Evolutionary conservation across 2,329 filamentous ascomycete species (phyloP), one percentile per base, ranked within the genome.

Genomic region (Phialophora tarda): DNA sequence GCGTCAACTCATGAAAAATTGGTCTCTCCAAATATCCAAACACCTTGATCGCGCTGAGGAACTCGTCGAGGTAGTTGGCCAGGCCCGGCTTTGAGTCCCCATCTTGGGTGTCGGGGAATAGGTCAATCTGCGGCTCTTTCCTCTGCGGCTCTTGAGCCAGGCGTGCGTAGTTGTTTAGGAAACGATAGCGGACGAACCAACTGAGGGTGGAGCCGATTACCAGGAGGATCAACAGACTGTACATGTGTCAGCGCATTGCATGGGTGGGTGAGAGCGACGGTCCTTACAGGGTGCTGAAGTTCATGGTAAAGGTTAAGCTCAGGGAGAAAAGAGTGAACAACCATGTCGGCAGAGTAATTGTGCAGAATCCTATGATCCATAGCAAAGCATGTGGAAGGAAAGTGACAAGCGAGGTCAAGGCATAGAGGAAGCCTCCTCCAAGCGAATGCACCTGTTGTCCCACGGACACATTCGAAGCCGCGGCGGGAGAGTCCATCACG

Each of bases 41-140:
- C 65, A 99, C 95, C 79, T 98, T 99, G 82, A 99, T 99, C 32
- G 96, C 95, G 76, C 93, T 98, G 24, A 99, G 82, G 73, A 99
- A 99, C 77, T 99, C 96, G 78, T 99, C 95, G 28, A 99, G 84
- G 73, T 99, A 99, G 76, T 93, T 99, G n/a, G 92, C 89, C 53
- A 99, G 83, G 0, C 94, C 95, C 0, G 93, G 89, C 78, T 99
- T 99, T 32, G 88, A 89, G 69, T 93, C 93, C 58, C 91, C 91
- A 72, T 97, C 94, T 74, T 96, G 92, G 3, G 91, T 89, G 74
- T 98, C 94, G 3, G 95, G 93, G 75, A 98, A 98, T 12, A 99
- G 84, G 74, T 98, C 96, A 76, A 99, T 87, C 72, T 97, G 91
- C 0, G 95, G 93, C 79, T 98, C 94, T 79, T 98, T 97, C 71